Conservation (phyloP, 1,139 yeast species). For the Hemisphaericaspora xylanilytica region DNA sequence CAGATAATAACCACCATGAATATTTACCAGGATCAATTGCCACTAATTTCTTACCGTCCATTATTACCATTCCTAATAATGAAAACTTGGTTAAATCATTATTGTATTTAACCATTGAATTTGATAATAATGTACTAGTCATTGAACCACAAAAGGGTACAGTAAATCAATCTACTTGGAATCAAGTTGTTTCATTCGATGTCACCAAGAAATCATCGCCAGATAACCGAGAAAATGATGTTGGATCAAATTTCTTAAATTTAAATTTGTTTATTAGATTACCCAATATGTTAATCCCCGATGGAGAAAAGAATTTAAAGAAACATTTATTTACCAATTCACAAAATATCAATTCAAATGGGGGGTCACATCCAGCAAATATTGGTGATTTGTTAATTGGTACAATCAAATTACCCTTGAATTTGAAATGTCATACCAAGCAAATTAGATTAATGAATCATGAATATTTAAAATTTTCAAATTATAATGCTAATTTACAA, state of each 20-base stretch:
- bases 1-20: slow-evolving; percentile 17
- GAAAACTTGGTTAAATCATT: slow-evolving; percentile 53
- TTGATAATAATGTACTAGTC: slow-evolving; percentile 80
- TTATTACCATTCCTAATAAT: slow-evolving; percentile 56
- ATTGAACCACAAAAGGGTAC: slow-evolving; percentile 79
- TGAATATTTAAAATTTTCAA: slow-evolving; percentile 44
- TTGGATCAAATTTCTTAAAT: slow-evolving; percentile 49
- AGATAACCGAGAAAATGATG: slow-evolving; percentile 9
- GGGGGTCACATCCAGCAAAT: slow-evolving; percentile 14
- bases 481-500: slow-evolving; percentile 17
- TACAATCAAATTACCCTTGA: slow-evolving; percentile 42
- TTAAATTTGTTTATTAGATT: slow-evolving; percentile 75
- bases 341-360: slow-evolving; percentile 6
- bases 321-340: slow-evolving; percentile 31
- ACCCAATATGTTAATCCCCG: slow-evolving; percentile 63
- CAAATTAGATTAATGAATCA: slow-evolving; percentile 45
- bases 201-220: slow-evolving; percentile 58
- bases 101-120: slow-evolving; percentile 69
- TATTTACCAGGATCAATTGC: slow-evolving; percentile 33
- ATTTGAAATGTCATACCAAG: slow-evolving; percentile 36
- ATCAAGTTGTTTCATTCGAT: slow-evolving; percentile 87
- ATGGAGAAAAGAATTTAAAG: slow-evolving; percentile 31
- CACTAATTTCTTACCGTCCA: slow-evolving; percentile 59
- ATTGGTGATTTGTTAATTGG: slow-evolving; percentile 46
- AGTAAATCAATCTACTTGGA: slow-evolving; percentile 57